Evolutionary conservation across 129 eudicot genomes (phyloP).

Genomic region (Pseudognaphalium luteoalbum): DNA sequence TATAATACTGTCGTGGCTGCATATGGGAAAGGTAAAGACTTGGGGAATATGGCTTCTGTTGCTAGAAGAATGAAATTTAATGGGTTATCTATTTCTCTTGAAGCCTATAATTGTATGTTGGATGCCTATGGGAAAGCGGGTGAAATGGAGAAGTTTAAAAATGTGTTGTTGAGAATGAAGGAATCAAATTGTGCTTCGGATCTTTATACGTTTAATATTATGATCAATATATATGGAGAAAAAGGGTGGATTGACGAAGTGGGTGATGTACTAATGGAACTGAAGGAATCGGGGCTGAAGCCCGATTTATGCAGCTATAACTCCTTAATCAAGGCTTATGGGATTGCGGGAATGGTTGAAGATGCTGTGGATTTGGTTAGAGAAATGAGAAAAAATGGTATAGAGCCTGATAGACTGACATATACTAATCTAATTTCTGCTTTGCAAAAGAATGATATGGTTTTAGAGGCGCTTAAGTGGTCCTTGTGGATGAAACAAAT

Average conservation of each 20-base stretch:
- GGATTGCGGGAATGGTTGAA: conserved; percentile 97
- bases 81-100: conserved; percentile 88
- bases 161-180: conserved; percentile 77
- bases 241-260: conserved; percentile 90
- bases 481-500: conserved; percentile 97
- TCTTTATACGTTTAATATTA: conserved; percentile 69
- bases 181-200: conserved; percentile 56
- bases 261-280: conserved; percentile 56
- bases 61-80: conserved; percentile 66
- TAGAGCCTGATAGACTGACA: conserved; percentile 71
- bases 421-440: conserved; percentile 65
- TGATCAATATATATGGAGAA: conserved; percentile 87
- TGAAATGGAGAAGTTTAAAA: conserved; percentile 78
- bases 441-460: conserved; percentile 69
- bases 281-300: conserved; percentile 65
- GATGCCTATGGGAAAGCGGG: conserved; percentile 94
- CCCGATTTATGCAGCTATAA: conserved; percentile 91
- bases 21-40: conserved; percentile 64
- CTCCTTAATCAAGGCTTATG: conserved; percentile 90
- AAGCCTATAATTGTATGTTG: conserved; percentile 89
- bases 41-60: conserved; percentile 66
- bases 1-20: conserved; percentile 87
- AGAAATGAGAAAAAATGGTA: conserved; percentile 79
- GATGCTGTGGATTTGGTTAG: conserved; percentile 73
- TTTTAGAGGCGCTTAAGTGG: conserved; percentile 94